Conservation (phyloP, 2,329 filamentous ascomycete genomes). For the Cladosporium austrohemisphaericum region DNA sequence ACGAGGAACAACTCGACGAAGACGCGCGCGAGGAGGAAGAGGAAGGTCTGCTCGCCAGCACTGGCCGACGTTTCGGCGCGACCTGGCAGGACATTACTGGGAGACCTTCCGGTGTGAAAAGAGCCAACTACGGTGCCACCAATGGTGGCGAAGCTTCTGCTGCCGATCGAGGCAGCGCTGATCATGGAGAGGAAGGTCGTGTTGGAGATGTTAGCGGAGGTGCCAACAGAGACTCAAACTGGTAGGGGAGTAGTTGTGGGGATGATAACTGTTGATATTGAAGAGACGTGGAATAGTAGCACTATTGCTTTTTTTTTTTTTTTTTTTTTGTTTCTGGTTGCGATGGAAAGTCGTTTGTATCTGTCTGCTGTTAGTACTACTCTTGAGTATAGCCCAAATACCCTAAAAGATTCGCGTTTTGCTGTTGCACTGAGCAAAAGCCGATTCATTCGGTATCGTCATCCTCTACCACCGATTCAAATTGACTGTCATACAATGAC, state of each 20-base stretch:
- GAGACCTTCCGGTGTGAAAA: slow-evolving; percentile 39
- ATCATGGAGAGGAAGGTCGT: slow-evolving; percentile 17
- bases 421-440: too few relatives aligned
- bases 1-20: slow-evolving; percentile 75
- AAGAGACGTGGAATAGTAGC: too few relatives aligned
- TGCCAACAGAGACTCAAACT: slow-evolving; percentile 17
- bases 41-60: slow-evolving; percentile 82
- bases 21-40: slow-evolving; percentile 91
- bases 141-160: slow-evolving; percentile 11
- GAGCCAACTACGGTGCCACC: slow-evolving; percentile 29
- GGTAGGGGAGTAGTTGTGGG: slow-evolving; percentile 9
- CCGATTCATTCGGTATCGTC: too few relatives aligned
- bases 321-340: too few relatives aligned
- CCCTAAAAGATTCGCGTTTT: too few relatives aligned
- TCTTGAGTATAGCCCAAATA: too few relatives aligned
- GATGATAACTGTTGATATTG: too few relatives aligned
- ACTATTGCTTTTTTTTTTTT: too few relatives aligned
- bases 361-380: too few relatives aligned
- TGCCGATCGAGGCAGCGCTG: slow-evolving; percentile 17
- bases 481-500: too few relatives aligned
- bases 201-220: slow-evolving; percentile 14
- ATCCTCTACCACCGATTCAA: too few relatives aligned
- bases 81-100: slow-evolving; percentile 87
- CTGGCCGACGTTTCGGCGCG: slow-evolving; percentile 74
- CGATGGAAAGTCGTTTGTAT: too few relatives aligned